These are phyloP conservation scores for Leptodontidium sp. DNA, from an alignment of 2,329 filamentous ascomycete genomes.

Conservation along the genomic window DNA sequence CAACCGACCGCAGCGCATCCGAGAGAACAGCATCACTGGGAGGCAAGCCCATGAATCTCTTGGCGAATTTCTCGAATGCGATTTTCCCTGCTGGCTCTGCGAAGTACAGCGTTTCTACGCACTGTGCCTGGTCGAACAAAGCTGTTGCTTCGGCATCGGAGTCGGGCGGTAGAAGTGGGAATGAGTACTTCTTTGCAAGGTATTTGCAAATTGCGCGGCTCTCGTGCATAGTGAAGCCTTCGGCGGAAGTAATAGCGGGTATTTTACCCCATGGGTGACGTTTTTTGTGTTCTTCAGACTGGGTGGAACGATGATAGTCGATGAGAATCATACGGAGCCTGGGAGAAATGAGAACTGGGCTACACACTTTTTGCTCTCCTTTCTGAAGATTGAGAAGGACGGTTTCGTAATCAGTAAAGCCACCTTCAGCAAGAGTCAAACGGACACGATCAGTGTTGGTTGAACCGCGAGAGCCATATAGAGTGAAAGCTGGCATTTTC, in stretches of 20 bases:
- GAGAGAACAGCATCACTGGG: slow-evolving; percentile 52
- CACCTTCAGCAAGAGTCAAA: slow-evolving; percentile 53
- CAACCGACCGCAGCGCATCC: slow-evolving; percentile 49
- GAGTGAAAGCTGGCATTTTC: slow-evolving; percentile 54
- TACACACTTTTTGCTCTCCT: slow-evolving; percentile 53
- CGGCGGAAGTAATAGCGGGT: slow-evolving; percentile 50
- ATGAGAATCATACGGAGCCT: slow-evolving; percentile 20
- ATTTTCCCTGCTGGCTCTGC: slow-evolving; percentile 54
- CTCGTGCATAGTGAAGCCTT: slow-evolving; percentile 56
- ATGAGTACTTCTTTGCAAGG: slow-evolving; percentile 55
- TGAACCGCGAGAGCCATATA: slow-evolving; percentile 52
- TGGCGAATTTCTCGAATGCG: slow-evolving; percentile 55
- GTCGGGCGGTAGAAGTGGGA: slow-evolving; percentile 52
- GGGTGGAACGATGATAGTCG: slow-evolving; percentile 22
- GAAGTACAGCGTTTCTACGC: slow-evolving; percentile 54
- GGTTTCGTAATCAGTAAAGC: slow-evolving; percentile 53
- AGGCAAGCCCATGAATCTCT: slow-evolving; percentile 53
- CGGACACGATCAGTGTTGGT: slow-evolving; percentile 54
- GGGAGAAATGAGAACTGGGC: slow-evolving; percentile 33
- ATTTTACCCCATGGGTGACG: slow-evolving; percentile 55
- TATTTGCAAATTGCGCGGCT: slow-evolving; percentile 58
- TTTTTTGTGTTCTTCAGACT: slow-evolving; percentile 50
- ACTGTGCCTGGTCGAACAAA: slow-evolving; percentile 55
- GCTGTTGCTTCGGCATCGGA: slow-evolving; percentile 52
- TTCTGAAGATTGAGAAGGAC: slow-evolving; percentile 51